Evolutionary conservation across 2,329 filamentous ascomycete species (phyloP).

Genomic region (Diaporthe longicolla): DNA sequence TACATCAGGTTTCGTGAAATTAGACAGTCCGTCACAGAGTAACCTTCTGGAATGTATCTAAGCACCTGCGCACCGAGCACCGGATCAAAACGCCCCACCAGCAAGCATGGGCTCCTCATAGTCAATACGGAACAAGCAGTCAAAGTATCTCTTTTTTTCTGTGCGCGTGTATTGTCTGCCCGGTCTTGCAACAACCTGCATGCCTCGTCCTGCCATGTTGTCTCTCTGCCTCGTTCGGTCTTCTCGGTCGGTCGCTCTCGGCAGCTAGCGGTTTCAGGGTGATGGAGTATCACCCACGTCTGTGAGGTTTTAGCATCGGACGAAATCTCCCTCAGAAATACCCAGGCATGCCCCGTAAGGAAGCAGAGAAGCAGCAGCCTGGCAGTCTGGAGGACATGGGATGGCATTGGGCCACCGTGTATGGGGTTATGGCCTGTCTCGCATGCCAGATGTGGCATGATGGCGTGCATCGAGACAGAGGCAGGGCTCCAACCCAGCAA

Average conservation of each 20-base stretch:
- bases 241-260: slow-evolving; percentile 26
- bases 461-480: slow-evolving; percentile 6
- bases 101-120: not conserved
- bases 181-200: not conserved
- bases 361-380: no score
- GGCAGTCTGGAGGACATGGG: not conserved
- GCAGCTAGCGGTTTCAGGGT: slow-evolving; percentile 40
- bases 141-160: slow-evolving; percentile 10
- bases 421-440: slow-evolving; percentile 1
- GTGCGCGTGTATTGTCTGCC: not conserved
- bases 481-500: not conserved
- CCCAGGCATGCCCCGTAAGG: slow-evolving; percentile 3
- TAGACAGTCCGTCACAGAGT: slow-evolving; percentile 8
- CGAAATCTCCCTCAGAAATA: slow-evolving; percentile 35
- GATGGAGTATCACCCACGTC: slow-evolving; percentile 33
- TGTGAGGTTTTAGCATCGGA: slow-evolving; percentile 29
- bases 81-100: not conserved
- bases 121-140: slow-evolving; percentile 25
- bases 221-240: not conserved
- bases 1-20: slow-evolving; percentile 13
- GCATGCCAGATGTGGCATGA: slow-evolving; percentile 27
- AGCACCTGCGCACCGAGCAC: slow-evolving; percentile 17
- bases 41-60: slow-evolving; percentile 33
- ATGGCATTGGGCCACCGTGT: slow-evolving; percentile 13
- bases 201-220: not conserved